These are phyloP conservation scores for Coemansia sp. DNA, from an alignment of 192 early-diverging fungal species.

Conservation along the genomic window DNA sequence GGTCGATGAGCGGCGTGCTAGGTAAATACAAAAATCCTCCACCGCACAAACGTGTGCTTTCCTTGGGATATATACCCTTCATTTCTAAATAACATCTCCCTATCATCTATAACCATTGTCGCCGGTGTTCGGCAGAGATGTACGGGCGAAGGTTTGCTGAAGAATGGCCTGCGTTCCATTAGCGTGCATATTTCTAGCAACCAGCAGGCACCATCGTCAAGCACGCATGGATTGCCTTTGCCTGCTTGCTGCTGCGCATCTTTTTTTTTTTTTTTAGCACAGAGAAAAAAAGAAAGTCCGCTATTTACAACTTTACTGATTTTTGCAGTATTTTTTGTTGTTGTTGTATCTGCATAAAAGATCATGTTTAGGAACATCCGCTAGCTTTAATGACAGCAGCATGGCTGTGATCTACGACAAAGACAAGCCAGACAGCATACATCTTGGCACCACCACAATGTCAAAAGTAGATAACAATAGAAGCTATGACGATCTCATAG, in stretches of 20 bases:
- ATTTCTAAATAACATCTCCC: background rate
- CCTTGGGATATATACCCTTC: background rate
- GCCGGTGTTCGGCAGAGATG: background rate
- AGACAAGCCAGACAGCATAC: background rate
- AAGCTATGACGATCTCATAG: background rate
- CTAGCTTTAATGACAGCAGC: background rate
- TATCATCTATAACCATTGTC: background rate
- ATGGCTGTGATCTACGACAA: background rate
- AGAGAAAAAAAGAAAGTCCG: background rate
- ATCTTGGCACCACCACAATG: background rate
- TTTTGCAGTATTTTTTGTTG: background rate
- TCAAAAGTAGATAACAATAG: background rate
- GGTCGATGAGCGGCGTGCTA: background rate
- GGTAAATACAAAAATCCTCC: background rate
- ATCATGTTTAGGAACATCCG: conserved; percentile 2
- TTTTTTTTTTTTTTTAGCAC: background rate
- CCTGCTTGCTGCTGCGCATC: background rate
- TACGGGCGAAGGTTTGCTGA: background rate
- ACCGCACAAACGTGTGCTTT: background rate
- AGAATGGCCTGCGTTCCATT: background rate
- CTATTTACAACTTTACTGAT: background rate
- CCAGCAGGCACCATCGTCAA: background rate
- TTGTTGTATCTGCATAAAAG: background rate
- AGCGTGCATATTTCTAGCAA: background rate
- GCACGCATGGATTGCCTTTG: background rate